These are phyloP conservation scores for Aspergillus neotritici DNA, from an alignment of 2,329 filamentous ascomycete species.

Conservation along the genomic window DNA sequence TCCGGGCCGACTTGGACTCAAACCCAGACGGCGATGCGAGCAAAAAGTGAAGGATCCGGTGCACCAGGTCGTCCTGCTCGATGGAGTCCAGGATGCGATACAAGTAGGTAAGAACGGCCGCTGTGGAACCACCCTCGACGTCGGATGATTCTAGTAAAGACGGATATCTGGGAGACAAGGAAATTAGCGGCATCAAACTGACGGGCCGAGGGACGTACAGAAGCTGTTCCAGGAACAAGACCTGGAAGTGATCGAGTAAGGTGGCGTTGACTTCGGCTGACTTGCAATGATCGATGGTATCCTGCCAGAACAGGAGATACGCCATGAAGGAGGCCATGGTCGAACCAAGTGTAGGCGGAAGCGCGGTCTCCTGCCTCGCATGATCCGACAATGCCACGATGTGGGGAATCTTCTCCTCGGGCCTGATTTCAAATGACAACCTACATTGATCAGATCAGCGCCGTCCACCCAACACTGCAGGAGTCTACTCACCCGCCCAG, in stretches of 20 bases:
- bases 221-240: constrained; percentile 90
- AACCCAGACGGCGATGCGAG: constrained; percentile 61
- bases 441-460: constrained; percentile 49
- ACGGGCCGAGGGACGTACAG: constrained; percentile 53
- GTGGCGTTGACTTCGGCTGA: constrained; percentile 90
- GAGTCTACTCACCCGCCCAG: constrained; percentile 49
- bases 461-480: constrained; percentile 34
- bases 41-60: constrained; percentile 88
- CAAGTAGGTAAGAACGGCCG: constrained; percentile 90
- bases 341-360: constrained; percentile 73
- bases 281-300: constrained; percentile 90
- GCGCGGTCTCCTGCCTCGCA: constrained; percentile 64
- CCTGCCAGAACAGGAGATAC: constrained; percentile 95
- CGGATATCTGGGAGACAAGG: constrained; percentile 61
- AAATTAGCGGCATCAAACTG: background rate
- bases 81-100: constrained; percentile 84
- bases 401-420: constrained; percentile 63
- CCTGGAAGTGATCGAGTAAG: constrained; percentile 91
- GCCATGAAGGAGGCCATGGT: constrained; percentile 91
- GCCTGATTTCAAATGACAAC: constrained; percentile 69
- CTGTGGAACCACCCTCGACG: constrained; percentile 91
- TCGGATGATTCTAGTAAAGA: constrained; percentile 95
- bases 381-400: constrained; percentile 89
- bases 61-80: constrained; percentile 88
- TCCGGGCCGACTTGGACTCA: constrained; percentile 45